Conservation (phyloP, 805 yeast genomes). For the Spathaspora girioi region DNA sequence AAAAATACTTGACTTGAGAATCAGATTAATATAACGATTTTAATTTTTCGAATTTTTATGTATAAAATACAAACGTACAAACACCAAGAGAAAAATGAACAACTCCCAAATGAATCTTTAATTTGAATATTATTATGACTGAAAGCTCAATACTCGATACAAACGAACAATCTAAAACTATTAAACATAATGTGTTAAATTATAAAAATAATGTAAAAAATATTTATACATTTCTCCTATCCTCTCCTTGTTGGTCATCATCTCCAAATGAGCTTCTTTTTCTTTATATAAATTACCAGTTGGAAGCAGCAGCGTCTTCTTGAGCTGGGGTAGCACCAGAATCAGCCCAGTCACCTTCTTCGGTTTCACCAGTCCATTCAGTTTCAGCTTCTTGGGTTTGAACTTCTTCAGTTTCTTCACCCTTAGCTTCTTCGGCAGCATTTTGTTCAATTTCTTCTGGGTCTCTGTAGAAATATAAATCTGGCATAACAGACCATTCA, state of each 20-base stretch:
- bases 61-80: background rate
- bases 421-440: slow-evolving; percentile 52
- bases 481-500: slow-evolving; percentile 99
- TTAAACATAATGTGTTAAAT: slow-evolving; percentile 3
- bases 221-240: slow-evolving; percentile 1
- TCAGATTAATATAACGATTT: background rate
- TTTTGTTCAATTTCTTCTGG: slow-evolving; percentile 96
- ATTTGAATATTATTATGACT: background rate
- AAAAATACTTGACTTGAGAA: too few relatives aligned
- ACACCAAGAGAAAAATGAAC: background rate
- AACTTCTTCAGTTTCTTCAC: slow-evolving; percentile 59
- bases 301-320: slow-evolving; percentile 70
- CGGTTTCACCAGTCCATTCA: slow-evolving; percentile 56
- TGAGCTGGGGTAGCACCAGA: slow-evolving; percentile 54
- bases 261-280: slow-evolving; percentile 1
- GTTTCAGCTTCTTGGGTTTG: slow-evolving; percentile 57
- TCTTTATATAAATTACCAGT: slow-evolving; percentile 33
- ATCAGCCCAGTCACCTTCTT: slow-evolving; percentile 65
- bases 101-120: background rate
- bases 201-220: background rate
- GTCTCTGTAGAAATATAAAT: slow-evolving; percentile 99
- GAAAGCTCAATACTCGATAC: background rate
- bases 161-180: background rate
- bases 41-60: background rate
- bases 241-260: background rate